Evolutionary conservation across 2,329 filamentous ascomycete genomes (phyloP).

Genomic region (Westerdykella ornata): DNA sequence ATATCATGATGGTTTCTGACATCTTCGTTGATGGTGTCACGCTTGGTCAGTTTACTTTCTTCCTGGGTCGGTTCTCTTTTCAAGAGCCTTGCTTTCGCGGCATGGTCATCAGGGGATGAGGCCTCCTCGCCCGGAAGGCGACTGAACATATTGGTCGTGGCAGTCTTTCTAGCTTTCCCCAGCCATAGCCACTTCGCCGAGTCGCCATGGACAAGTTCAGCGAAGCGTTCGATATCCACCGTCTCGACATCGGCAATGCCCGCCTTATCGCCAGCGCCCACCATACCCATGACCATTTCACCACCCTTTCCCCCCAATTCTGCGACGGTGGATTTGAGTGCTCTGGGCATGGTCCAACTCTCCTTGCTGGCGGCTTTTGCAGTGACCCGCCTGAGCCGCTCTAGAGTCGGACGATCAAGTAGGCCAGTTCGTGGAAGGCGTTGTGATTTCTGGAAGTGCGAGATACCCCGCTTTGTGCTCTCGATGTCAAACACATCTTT

Average conservation of each 20-base stretch:
- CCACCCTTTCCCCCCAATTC: conserved; percentile 91
- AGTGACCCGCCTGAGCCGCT: conserved; percentile 73
- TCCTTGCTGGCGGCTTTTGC: conserved; percentile 85
- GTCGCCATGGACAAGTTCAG: conserved; percentile 70
- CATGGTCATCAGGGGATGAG: conserved; percentile 53
- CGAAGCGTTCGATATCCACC: conserved; percentile 76
- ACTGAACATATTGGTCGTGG: conserved; percentile 35
- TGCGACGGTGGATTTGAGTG: conserved; percentile 90
- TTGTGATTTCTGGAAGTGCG: conserved; percentile 82
- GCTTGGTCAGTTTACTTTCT: conserved; percentile 18
- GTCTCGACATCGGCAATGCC: conserved; percentile 92
- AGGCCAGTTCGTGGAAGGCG: conserved; percentile 71
- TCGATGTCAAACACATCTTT: conserved; percentile 91
- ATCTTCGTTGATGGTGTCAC: conserved; percentile 23
- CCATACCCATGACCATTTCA: conserved; percentile 93
- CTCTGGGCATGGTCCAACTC: conserved; percentile 84
- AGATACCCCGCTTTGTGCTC: conserved; percentile 73
- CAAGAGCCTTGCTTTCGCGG: conserved; percentile 39
- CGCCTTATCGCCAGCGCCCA: conserved; percentile 78
- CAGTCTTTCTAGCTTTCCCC: conserved; percentile 69
- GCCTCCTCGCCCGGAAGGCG: conserved; percentile 35
- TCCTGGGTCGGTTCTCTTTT: conserved; percentile 46
- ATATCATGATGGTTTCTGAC: conserved; percentile 11
- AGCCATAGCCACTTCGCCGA: conserved; percentile 91
- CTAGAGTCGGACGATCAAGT: conserved; percentile 75